phyloP scores from a whole-genome alignment of 2,329 filamentous ascomycete genomes.

The Colletotrichum lentis region DNA sequence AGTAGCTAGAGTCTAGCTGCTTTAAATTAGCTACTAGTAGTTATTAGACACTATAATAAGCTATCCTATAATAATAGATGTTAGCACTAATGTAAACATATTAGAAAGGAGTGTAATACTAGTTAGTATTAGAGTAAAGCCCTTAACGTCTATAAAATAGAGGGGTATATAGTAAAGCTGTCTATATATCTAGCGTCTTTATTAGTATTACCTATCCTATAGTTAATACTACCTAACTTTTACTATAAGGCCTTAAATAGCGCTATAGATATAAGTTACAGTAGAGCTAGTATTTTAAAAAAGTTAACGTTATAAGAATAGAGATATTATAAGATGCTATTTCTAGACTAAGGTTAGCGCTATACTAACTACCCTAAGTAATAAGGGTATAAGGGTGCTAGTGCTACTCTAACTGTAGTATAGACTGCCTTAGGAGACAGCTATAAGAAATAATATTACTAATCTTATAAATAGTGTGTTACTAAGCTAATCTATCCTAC shows the following conservation, averaged over 20 bases:
- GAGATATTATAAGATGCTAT: too few species aligned
- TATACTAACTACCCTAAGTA: conserved; percentile 3
- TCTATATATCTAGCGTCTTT: not conserved
- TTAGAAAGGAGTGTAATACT: conserved; percentile 39
- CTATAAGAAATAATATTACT: too few species aligned
- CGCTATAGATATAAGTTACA: not conserved
- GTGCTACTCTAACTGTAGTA: conserved; percentile 18
- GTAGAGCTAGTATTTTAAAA: too few species aligned
- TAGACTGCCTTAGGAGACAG: conserved; percentile 21
- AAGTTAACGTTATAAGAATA: too few species aligned
- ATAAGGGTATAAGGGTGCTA: conserved; percentile 1
- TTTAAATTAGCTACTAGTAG: conserved; percentile 37
- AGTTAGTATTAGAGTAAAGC: conserved; percentile 32
- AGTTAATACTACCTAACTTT: not conserved
- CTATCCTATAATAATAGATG: conserved; percentile 36
- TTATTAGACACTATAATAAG: conserved; percentile 38
- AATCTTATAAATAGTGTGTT: too few species aligned
- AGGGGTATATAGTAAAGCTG: too few species aligned
- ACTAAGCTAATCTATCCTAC: too few species aligned
- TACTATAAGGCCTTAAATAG: conserved; percentile 2
- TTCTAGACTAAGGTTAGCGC: not conserved
- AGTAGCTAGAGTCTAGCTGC: conserved; percentile 36
- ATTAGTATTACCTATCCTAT: not conserved
- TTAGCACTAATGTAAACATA: conserved; percentile 34
- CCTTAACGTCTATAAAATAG: too few species aligned